These are phyloP conservation scores for Penicillium steckii DNA, from an alignment of 495 filamentous ascomycete species.

Conservation along the genomic window DNA sequence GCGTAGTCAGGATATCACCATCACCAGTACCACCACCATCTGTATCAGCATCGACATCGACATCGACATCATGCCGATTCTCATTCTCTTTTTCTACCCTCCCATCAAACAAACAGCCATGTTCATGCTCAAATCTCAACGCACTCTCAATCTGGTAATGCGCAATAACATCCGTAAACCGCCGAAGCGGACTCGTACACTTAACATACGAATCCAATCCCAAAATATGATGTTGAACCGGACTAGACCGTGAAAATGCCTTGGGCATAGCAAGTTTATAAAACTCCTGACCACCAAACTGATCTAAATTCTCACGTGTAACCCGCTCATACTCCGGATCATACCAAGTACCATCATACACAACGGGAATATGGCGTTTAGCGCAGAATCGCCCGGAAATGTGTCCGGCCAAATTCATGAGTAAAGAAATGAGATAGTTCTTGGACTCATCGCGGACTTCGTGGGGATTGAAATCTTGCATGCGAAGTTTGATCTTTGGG, in stretches of 20 bases:
- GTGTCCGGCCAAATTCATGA: slow-evolving; percentile 80
- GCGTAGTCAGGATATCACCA: neutral
- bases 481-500: slow-evolving; percentile 48
- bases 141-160: slow-evolving; percentile 93
- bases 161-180: slow-evolving; percentile 77
- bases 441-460: slow-evolving; percentile 40
- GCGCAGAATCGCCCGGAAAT: slow-evolving; percentile 71
- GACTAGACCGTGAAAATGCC: slow-evolving; percentile 46
- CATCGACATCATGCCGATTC: neutral
- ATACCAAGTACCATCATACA: slow-evolving; percentile 69
- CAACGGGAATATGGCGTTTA: slow-evolving; percentile 71
- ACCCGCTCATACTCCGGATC: slow-evolving; percentile 52
- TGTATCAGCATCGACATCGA: neutral
- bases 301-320: slow-evolving; percentile 34
- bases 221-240: slow-evolving; percentile 56
- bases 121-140: slow-evolving; percentile 64
- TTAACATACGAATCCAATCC: slow-evolving; percentile 73
- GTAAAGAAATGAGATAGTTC: slow-evolving; percentile 50
- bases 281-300: slow-evolving; percentile 32
- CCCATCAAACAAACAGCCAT: slow-evolving; percentile 51
- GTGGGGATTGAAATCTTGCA: slow-evolving; percentile 31
- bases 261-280: slow-evolving; percentile 43
- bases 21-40: neutral
- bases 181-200: slow-evolving; percentile 80
- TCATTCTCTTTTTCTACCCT: slow-evolving; percentile 10